A percentile compares a stretch with the other conserved stretches of the same genome.
Conservation (phyloP, 139 green algal genomes). For the Coelastrella sp. region DNA sequence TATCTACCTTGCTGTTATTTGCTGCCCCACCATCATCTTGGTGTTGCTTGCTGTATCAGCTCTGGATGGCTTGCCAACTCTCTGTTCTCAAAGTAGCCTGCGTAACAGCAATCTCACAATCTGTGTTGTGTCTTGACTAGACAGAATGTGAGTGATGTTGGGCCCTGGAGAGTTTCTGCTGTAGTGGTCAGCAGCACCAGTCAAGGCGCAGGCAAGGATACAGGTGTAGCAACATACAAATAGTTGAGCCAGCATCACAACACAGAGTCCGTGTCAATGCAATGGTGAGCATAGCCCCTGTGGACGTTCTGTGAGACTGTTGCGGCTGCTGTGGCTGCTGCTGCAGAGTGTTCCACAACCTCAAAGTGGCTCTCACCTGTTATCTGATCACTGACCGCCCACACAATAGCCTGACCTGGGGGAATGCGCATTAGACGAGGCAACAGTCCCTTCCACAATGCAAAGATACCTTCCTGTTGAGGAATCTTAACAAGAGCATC, state of each 20-base stretch:
- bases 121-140: not conserved
- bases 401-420: slow-evolving; percentile 95
- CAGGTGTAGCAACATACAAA: too few relatives aligned
- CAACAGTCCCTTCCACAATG: slow-evolving; percentile 87
- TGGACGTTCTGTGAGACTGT: not conserved
- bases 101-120: not conserved
- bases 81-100: slow-evolving; percentile 16
- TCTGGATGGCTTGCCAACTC: slow-evolving; percentile 9
- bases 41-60: not conserved
- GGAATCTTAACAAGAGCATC: slow-evolving; percentile 85
- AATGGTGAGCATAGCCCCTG: not conserved
- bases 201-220: too few relatives aligned
- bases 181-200: too few relatives aligned
- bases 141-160: not conserved
- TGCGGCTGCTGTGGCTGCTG: not conserved
- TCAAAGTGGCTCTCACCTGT: slow-evolving; percentile 32
- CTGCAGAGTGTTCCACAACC: not conserved
- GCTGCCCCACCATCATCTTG: too few relatives aligned
- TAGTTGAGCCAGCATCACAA: too few relatives aligned
- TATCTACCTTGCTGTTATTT: too few relatives aligned
- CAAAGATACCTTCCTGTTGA: slow-evolving; percentile 84
- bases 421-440: slow-evolving; percentile 95
- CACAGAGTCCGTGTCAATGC: too few relatives aligned
- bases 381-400: slow-evolving; percentile 90
- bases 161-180: too few relatives aligned